Percentiles rank a stretch among this genome's conserved stretches.
phyloP scores from a whole-genome alignment of 1,284 basidiomycete genomes.

The Moesziomyces antarcticus region DNA sequence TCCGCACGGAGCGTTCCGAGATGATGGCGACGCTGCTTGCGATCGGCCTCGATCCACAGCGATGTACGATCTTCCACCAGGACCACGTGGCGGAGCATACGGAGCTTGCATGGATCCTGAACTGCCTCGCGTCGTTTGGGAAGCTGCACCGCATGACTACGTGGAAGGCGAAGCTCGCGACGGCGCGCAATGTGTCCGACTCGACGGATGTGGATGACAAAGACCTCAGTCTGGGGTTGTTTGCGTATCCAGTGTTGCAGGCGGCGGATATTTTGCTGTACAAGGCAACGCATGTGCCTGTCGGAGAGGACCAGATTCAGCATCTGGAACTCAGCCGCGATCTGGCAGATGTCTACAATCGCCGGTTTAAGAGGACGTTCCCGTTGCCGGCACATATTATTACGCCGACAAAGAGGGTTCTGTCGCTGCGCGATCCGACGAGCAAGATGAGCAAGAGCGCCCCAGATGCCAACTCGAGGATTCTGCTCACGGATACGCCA shows the following conservation, averaged over 20 bases:
- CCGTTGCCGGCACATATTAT: conserved; percentile 79
- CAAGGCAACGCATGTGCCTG: conserved; percentile 91
- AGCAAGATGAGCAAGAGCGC: conserved; percentile 97
- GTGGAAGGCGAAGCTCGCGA: conserved; percentile 89
- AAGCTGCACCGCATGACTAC: conserved; percentile 90
- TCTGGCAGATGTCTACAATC: conserved; percentile 84
- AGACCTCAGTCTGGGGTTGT: conserved; percentile 82
- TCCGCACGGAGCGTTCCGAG: conserved; percentile 72
- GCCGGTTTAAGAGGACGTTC: conserved; percentile 73
- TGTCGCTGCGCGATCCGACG: conserved; percentile 84
- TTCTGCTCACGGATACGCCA: conserved; percentile 82
- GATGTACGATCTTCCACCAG: conserved; percentile 85
- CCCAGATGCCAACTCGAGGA: conserved; percentile 81
- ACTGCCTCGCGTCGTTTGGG: conserved; percentile 84
- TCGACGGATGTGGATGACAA: conserved; percentile 83
- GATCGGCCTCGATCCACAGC: conserved; percentile 82
- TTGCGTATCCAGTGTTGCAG: conserved; percentile 92
- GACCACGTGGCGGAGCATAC: conserved; percentile 87
- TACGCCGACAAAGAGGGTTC: conserved; percentile 75
- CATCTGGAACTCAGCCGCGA: conserved; percentile 89
- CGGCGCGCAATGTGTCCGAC: conserved; percentile 74
- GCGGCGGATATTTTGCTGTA: conserved; percentile 92
- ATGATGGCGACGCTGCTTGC: conserved; percentile 87
- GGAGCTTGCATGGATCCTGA: conserved; percentile 91
- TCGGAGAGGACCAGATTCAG: conserved; percentile 94